Evolutionary conservation across 1,284 basidiomycete species (phyloP), one percentile per base, ranked within the genome.

Genomic region (Tilletiopsis washingtonensis): DNA sequence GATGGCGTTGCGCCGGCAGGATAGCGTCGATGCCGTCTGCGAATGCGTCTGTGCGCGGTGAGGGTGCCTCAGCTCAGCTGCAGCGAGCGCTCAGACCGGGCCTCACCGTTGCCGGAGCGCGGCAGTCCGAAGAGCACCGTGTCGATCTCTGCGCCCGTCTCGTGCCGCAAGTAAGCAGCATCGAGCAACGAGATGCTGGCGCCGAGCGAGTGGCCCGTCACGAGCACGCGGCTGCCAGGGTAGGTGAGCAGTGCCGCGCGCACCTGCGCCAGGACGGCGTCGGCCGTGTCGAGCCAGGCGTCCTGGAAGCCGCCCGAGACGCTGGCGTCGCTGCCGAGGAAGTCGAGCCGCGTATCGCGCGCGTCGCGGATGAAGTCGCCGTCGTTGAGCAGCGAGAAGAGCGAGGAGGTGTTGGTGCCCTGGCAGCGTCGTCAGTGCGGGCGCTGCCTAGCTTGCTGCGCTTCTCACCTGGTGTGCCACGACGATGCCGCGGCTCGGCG

Each of bases 241-340:
- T 64, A 47, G 2, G 39, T 15, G n/a, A 46, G 17, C 37, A 58
- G 52, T 23, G 56, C 61, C 34, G 58, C 46, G 43, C 61, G 46
- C 38, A 69, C 57, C 41, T 60, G 50, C 19, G 43, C 29, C 24
- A 61, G 47, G 21, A 62, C 53, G 41, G 42, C 38, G 43, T 60
- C 59, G 26, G 55, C 64, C 5, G 61, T 57, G 14, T 52, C 41
- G 21, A 55, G 32, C 57, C 64, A 69, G 7, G 60, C 55, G 20
- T 65, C 55, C 49, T 69, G 64, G 50, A 69, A 69, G 5, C 67
- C 67, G n/a, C 47, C 48, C 44, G 57, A 54, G 5, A 69, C 49
- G 40, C 57, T 44, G 24, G 57, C 48, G 24, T 40, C 47, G 4
- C n/a, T 23, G 15, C 57, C 59, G 4, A 65, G 44, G 34, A 55